Evolutionary conservation across 352 stramenopile species (phyloP).

Genomic region (Hyaloperonospora arabidopsidis): DNA sequence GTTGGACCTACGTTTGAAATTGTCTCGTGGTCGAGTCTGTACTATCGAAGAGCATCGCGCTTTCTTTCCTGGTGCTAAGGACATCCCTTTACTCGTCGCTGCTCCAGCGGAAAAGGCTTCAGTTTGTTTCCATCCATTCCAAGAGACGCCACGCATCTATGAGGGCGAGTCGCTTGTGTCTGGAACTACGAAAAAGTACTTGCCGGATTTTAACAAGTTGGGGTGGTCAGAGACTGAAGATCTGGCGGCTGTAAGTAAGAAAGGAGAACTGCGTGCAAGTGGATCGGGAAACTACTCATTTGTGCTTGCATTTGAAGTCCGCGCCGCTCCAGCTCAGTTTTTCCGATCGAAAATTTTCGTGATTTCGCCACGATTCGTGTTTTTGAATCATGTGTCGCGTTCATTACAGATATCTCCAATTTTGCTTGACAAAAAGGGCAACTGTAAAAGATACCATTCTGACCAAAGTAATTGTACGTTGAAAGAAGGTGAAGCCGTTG

Average conservation of each 20-base stretch:
- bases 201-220: slow-evolving; percentile 63
- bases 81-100: slow-evolving; percentile 58
- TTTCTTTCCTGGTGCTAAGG: slow-evolving; percentile 58
- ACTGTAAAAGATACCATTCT: slow-evolving; percentile 27
- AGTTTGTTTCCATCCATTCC: slow-evolving; percentile 56
- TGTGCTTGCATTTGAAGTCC: slow-evolving; percentile 72
- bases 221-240: slow-evolving; percentile 67
- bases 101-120: slow-evolving; percentile 57
- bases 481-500: slow-evolving; percentile 42
- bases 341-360: slow-evolving; percentile 77
- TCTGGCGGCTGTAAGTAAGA: slow-evolving; percentile 68
- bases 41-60: slow-evolving; percentile 56
- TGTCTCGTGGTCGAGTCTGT: slow-evolving; percentile 49
- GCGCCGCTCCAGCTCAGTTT: slow-evolving; percentile 74
- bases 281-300: slow-evolving; percentile 50
- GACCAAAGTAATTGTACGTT: slow-evolving; percentile 37
- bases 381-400: slow-evolving; percentile 58
- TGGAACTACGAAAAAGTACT: slow-evolving; percentile 54
- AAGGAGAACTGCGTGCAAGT: slow-evolving; percentile 49
- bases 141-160: slow-evolving; percentile 52
- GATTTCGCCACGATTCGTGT: slow-evolving; percentile 67
- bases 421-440: slow-evolving; percentile 70
- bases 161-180: slow-evolving; percentile 47
- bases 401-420: slow-evolving; percentile 64
- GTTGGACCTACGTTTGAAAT: slow-evolving; percentile 61